Evolutionary conservation across 108 stramenopile genomes (phyloP).

Genomic region (Hondaea fermentalgiana): DNA sequence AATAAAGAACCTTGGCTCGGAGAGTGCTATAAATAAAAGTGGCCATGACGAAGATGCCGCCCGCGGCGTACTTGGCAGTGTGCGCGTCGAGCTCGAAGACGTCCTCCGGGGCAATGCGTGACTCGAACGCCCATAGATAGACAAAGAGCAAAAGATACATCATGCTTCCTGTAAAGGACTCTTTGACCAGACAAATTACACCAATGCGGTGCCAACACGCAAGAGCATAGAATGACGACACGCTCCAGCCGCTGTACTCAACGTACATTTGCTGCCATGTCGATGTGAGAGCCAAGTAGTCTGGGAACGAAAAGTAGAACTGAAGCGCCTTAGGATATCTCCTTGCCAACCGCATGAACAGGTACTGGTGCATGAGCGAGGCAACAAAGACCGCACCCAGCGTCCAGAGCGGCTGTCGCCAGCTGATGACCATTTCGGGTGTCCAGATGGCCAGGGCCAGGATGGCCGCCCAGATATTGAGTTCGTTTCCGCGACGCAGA

Average conservation of each 20-base stretch:
- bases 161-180: background rate
- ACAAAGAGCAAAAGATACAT: background rate
- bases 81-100: background rate
- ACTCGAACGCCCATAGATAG: background rate
- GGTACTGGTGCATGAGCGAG: background rate
- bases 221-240: background rate
- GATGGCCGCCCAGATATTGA: background rate
- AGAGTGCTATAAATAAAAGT: background rate
- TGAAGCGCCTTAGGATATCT: background rate
- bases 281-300: background rate
- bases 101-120: background rate
- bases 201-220: background rate
- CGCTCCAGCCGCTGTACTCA: background rate
- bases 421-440: background rate
- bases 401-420: background rate
- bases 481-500: background rate
- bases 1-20: background rate
- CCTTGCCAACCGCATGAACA: background rate
- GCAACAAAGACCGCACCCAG: background rate
- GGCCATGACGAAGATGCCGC: background rate
- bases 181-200: background rate
- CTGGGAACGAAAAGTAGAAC: background rate
- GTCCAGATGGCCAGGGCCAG: background rate
- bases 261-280: background rate
- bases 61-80: background rate